A percentile compares a stretch with the other conserved stretches of the same genome.
These are phyloP conservation scores for Globisporangium megalacanthum DNA, from an alignment of 352 stramenopile species.

Conservation along the genomic window DNA sequence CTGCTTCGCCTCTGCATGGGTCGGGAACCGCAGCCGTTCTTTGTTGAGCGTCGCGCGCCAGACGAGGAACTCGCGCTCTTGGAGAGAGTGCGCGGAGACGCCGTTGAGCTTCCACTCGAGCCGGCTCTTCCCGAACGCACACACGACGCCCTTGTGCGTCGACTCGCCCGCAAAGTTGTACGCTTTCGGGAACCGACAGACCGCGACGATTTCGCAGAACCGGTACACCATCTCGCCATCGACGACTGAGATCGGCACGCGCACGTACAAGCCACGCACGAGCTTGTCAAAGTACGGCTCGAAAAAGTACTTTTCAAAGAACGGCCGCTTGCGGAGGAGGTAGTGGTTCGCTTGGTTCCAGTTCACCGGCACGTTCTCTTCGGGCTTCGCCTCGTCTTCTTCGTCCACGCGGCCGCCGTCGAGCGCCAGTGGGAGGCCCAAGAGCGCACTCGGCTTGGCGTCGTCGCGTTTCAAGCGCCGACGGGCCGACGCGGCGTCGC, in stretches of 20 bases:
- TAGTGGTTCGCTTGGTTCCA: conserved; percentile 80
- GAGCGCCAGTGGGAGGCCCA: conserved; percentile 11
- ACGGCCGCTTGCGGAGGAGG: conserved; percentile 60
- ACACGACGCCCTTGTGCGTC: conserved; percentile 64
- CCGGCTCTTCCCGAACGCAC: conserved; percentile 73
- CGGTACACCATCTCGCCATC: conserved; percentile 81
- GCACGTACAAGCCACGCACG: conserved; percentile 69
- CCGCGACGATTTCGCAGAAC: conserved; percentile 73
- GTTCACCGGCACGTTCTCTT: conserved; percentile 68
- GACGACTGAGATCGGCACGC: conserved; percentile 59
- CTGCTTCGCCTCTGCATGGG: conserved; percentile 61
- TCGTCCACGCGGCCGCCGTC: conserved; percentile 37
- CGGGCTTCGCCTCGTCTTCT: conserved; percentile 35
- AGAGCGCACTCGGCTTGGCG: conserved; percentile 12
- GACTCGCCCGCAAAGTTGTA: conserved; percentile 76
- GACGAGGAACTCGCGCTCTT: conserved; percentile 75
- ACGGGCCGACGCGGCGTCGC: conserved; percentile 2
- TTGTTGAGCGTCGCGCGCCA: conserved; percentile 81
- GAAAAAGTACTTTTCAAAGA: conserved; percentile 86
- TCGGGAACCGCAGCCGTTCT: conserved; percentile 66
- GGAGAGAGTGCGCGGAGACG: conserved; percentile 66
- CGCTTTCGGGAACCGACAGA: conserved; percentile 46
- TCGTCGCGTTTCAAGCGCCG: conserved; percentile 12
- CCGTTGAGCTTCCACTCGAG: conserved; percentile 71
- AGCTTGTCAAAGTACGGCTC: conserved; percentile 82